These are phyloP conservation scores for Puccinellia tenuiflora DNA, from an alignment of 176 grass and related monocot genomes.

Conservation along the genomic window DNA sequence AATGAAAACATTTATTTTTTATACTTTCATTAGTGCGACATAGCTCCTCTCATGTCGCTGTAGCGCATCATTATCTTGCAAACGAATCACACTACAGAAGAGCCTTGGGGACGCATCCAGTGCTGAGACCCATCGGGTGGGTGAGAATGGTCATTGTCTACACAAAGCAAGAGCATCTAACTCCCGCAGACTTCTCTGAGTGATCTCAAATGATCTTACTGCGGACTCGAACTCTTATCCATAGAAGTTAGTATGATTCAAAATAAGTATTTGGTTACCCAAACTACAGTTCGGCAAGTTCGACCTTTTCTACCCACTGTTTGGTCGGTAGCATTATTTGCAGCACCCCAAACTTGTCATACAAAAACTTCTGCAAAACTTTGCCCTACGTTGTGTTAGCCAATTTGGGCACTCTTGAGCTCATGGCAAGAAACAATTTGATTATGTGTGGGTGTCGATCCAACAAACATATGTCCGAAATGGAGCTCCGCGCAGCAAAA, in stretches of 20 bases:
- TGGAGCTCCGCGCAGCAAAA: background rate
- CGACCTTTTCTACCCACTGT: background rate
- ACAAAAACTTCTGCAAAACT: background rate
- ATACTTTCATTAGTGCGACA: background rate
- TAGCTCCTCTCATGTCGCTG: background rate
- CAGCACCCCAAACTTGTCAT: background rate
- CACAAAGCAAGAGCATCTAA: background rate
- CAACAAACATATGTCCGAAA: background rate
- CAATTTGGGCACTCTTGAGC: background rate
- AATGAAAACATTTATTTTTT: background rate
- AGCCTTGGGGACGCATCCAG: background rate
- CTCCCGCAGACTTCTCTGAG: background rate
- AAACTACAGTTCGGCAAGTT: background rate
- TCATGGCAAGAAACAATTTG: background rate
- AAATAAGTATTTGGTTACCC: background rate
- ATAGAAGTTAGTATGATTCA: background rate
- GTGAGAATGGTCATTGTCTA: background rate
- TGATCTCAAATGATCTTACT: background rate
- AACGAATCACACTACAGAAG: background rate
- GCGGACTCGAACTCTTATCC: background rate
- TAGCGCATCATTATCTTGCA: background rate
- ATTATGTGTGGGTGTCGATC: background rate
- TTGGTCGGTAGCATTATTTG: background rate
- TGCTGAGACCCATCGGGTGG: background rate
- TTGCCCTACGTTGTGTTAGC: background rate